Percentiles rank a stretch among this genome's conserved stretches.
phyloP scores from a whole-genome alignment of 1,284 basidiomycete genomes.

The Rhodotorula sp. region DNA sequence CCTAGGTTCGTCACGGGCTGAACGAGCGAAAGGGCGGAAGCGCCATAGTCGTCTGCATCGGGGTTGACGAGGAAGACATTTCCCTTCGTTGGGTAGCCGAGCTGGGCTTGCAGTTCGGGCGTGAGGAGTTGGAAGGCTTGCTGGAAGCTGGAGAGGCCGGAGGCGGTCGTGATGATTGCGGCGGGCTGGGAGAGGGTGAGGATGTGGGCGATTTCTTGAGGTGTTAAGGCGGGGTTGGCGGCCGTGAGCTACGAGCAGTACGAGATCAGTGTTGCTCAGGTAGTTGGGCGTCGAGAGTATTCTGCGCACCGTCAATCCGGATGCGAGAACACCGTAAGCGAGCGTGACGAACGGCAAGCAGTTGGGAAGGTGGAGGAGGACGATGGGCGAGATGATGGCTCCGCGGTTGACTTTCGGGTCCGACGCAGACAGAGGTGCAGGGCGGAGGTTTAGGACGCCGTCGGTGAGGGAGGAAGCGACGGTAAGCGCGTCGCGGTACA shows the following conservation, averaged over 20 bases:
- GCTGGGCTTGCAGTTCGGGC: conserved; percentile 9
- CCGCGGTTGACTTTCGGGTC: conserved; percentile 32
- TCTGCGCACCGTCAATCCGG: conserved; percentile 35
- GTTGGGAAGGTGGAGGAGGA: conserved; percentile 51
- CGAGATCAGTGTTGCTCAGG: too few species aligned
- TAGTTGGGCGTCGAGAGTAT: background rate
- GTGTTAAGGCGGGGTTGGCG: conserved; percentile 48
- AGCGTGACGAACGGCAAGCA: conserved; percentile 47
- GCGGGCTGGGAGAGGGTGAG: conserved; percentile 47
- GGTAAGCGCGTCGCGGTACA: conserved; percentile 27
- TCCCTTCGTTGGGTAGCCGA: conserved; percentile 29
- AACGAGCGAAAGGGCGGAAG: conserved; percentile 3
- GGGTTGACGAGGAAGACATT: conserved; percentile 43
- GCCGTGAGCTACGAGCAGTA: conserved; percentile 42
- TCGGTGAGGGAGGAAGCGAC: conserved; percentile 33
- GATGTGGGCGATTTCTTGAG: conserved; percentile 49
- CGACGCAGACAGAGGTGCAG: conserved; percentile 19
- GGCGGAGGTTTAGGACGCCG: conserved; percentile 20
- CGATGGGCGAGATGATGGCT: conserved; percentile 43
- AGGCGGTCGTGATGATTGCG: conserved; percentile 46
- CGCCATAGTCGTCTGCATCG: conserved; percentile 41
- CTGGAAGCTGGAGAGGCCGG: conserved; percentile 33
- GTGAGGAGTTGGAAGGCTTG: conserved; percentile 29
- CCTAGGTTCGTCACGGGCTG: background rate
- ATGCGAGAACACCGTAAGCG: conserved; percentile 46